phyloP scores from a whole-genome alignment of 2,329 filamentous ascomycete species.

The Nemania sp. region DNA sequence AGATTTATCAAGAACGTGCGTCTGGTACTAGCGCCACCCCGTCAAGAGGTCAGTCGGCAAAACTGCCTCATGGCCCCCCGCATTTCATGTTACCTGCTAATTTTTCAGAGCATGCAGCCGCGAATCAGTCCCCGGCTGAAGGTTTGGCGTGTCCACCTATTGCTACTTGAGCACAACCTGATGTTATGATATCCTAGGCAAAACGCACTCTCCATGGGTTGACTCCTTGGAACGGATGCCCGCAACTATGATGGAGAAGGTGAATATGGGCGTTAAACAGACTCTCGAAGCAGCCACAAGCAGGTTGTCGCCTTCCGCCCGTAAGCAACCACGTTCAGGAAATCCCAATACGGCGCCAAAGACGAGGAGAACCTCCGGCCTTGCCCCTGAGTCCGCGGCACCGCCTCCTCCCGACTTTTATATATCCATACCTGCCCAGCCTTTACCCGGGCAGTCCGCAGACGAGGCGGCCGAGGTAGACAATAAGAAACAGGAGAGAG shows the following conservation, averaged over 20 bases:
- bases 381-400: constrained; percentile 15
- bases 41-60: constrained; percentile 5
- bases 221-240: constrained; percentile 23
- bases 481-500: constrained; percentile 24
- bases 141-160: constrained; percentile 4
- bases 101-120: neutral
- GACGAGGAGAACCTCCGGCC: constrained; percentile 1
- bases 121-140: constrained; percentile 5
- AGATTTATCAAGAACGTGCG: neutral
- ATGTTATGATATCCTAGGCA: constrained; percentile 1
- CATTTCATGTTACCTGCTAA: neutral
- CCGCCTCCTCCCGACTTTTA: constrained; percentile 10
- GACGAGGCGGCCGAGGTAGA: neutral
- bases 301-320: constrained; percentile 9
- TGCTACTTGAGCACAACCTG: neutral
- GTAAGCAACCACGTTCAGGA: neutral
- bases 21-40: neutral
- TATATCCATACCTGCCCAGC: neutral
- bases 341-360: neutral
- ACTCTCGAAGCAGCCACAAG: constrained; percentile 13
- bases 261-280: constrained; percentile 24
- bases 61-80: neutral
- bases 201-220: constrained; percentile 26
- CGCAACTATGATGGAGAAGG: constrained; percentile 14
- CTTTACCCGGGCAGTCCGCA: neutral